Percentiles rank a stretch among this genome's conserved stretches.
These are phyloP conservation scores for Microcos paniculata DNA, from an alignment of 345 rosid genomes.

Conservation along the genomic window DNA sequence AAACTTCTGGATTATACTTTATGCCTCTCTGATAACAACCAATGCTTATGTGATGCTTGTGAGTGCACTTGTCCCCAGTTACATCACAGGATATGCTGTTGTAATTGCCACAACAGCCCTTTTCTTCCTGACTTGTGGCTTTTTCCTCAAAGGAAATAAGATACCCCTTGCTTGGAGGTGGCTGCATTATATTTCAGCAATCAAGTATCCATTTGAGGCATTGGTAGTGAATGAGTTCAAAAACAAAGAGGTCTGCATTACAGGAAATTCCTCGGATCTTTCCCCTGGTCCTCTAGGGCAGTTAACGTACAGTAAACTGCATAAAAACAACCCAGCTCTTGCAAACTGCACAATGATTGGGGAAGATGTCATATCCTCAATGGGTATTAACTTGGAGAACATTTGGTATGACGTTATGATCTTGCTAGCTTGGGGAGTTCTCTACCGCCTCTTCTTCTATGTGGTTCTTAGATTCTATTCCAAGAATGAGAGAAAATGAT, in stretches of 20 bases:
- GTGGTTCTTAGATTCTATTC: slow-evolving; percentile 55
- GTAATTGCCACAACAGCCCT: slow-evolving; percentile 67
- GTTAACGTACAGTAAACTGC: slow-evolving; percentile 27
- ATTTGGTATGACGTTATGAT: slow-evolving; percentile 49
- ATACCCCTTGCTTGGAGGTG: slow-evolving; percentile 57
- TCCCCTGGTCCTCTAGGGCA: slow-evolving; percentile 61
- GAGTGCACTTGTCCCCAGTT: slow-evolving; percentile 64
- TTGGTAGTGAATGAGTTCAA: slow-evolving; percentile 53
- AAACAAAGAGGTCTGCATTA: slow-evolving; percentile 32
- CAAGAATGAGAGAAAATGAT: slow-evolving; percentile 52
- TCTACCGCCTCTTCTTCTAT: slow-evolving; percentile 53
- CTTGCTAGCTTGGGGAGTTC: slow-evolving; percentile 65
- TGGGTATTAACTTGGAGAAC: slow-evolving; percentile 43
- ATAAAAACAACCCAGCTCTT: neutral
- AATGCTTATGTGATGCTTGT: slow-evolving; percentile 71
- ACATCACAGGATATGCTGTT: slow-evolving; percentile 60
- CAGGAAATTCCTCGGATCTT: slow-evolving; percentile 30
- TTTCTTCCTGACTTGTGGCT: slow-evolving; percentile 65
- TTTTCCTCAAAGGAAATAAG: slow-evolving; percentile 43
- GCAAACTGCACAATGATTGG: slow-evolving; percentile 38
- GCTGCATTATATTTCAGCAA: slow-evolving; percentile 67
- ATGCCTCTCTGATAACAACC: slow-evolving; percentile 54
- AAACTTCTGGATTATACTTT: slow-evolving; percentile 54
- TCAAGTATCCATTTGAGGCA: slow-evolving; percentile 67
- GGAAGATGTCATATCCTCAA: slow-evolving; percentile 43